Conservation (phyloP, 805 yeast genomes). For the Metschnikowia gruessii region DNA sequence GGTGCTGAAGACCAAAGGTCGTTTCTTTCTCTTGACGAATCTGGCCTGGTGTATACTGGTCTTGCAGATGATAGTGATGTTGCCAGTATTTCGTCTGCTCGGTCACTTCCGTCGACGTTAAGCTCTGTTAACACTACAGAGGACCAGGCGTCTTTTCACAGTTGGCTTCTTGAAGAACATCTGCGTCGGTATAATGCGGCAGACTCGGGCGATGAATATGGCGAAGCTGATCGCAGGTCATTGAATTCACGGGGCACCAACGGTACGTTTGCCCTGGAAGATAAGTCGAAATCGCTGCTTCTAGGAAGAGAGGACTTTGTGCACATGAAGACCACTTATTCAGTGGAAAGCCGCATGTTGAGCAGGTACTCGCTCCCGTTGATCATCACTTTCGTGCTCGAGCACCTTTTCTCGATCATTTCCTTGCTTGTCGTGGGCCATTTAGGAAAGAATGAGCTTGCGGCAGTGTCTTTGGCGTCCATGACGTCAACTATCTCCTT, state of each 20-base stretch:
- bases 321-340: slow-evolving; percentile 27
- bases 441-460: slow-evolving; percentile 43
- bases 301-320: slow-evolving; percentile 32
- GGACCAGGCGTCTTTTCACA: slow-evolving; percentile 41
- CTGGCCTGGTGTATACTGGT: slow-evolving; percentile 29
- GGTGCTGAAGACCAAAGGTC: slow-evolving; percentile 45
- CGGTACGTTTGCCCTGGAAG: slow-evolving; percentile 6
- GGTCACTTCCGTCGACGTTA: slow-evolving; percentile 42
- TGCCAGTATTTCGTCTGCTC: slow-evolving; percentile 40
- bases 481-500: slow-evolving; percentile 45
- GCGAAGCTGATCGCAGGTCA: slow-evolving; percentile 3
- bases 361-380: slow-evolving; percentile 38
- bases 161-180: slow-evolving; percentile 44
- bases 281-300: slow-evolving; percentile 12
- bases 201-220: slow-evolving; percentile 17
- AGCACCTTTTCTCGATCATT: slow-evolving; percentile 43
- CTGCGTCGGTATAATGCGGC: slow-evolving; percentile 34
- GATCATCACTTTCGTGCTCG: slow-evolving; percentile 40
- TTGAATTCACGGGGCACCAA: slow-evolving; percentile 1
- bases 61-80: slow-evolving; percentile 31
- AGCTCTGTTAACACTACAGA: slow-evolving; percentile 35
- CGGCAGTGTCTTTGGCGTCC: slow-evolving; percentile 44
- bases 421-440: slow-evolving; percentile 45
- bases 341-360: slow-evolving; percentile 29
- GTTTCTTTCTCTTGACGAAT: slow-evolving; percentile 39